Percentiles rank a stretch among this genome's conserved stretches.
phyloP scores from a whole-genome alignment of 106 monocot genomes.

The Phalaenopsis equestris region DNA sequence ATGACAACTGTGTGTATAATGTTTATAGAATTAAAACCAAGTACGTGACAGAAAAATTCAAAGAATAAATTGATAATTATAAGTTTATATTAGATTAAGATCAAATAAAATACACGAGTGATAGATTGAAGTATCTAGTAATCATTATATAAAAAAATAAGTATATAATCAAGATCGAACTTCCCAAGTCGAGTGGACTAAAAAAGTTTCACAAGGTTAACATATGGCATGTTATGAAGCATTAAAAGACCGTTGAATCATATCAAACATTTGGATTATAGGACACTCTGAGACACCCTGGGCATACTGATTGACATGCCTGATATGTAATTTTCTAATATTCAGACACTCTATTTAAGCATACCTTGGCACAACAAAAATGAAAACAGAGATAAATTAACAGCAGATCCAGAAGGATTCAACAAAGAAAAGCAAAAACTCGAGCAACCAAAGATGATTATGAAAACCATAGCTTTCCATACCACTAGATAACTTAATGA shows the following conservation, averaged over 20 bases:
- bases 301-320: not conserved
- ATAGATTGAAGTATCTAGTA: not conserved
- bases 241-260: not conserved
- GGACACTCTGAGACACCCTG: not conserved
- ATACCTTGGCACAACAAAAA: not conserved
- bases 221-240: not conserved
- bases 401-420: not conserved
- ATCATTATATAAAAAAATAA: not conserved
- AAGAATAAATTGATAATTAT: not conserved
- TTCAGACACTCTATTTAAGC: not conserved
- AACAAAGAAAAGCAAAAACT: not conserved
- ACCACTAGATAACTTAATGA: not conserved
- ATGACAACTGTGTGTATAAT: too few species aligned
- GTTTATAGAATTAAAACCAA: too few species aligned
- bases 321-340: not conserved
- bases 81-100: not conserved
- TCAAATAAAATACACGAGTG: not conserved
- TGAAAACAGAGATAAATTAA: not conserved
- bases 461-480: not conserved
- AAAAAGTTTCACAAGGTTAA: not conserved
- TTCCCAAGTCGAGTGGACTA: not conserved
- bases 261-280: constrained; percentile 1
- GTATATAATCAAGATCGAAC: not conserved
- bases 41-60: too few species aligned
- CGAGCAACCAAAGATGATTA: not conserved